Evolutionary conservation across 2,329 filamentous ascomycete genomes (phyloP).

Genomic region (Nannizziopsis arthrosporioides): DNA sequence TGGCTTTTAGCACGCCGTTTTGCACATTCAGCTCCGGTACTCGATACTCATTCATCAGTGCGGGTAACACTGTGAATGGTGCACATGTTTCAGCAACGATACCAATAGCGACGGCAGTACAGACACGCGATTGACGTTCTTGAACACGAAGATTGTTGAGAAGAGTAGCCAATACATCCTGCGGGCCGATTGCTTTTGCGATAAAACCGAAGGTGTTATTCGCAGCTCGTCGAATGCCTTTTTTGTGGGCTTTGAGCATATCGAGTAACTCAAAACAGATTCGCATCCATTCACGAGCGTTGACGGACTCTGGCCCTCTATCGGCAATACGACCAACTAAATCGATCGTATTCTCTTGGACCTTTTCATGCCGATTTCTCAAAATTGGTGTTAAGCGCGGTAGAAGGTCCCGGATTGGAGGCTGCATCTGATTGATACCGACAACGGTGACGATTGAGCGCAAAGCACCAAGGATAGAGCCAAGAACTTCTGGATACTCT

Average conservation of each 20-base stretch:
- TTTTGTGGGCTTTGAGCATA: slow-evolving; percentile 99
- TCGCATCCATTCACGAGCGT: slow-evolving; percentile 97
- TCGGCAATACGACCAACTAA: slow-evolving; percentile 96
- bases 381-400: slow-evolving; percentile 95
- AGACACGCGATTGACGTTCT: slow-evolving; percentile 94
- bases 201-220: slow-evolving; percentile 99
- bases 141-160: slow-evolving; percentile 95
- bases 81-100: slow-evolving; percentile 98
- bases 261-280: slow-evolving; percentile 98
- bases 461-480: slow-evolving; percentile 87
- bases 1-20: slow-evolving; percentile 92
- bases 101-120: slow-evolving; percentile 94
- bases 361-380: slow-evolving; percentile 96
- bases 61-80: slow-evolving; percentile 95
- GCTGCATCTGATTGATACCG: slow-evolving; percentile 95
- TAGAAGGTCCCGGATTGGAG: slow-evolving; percentile 89
- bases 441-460: slow-evolving; percentile 96
- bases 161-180: slow-evolving; percentile 89
- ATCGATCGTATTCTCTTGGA: slow-evolving; percentile 98
- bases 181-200: slow-evolving; percentile 94
- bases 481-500: slow-evolving; percentile 94
- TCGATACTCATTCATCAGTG: slow-evolving; percentile 98
- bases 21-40: slow-evolving; percentile 98
- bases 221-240: slow-evolving; percentile 91
- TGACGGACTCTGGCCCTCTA: slow-evolving; percentile 89